Conservation (phyloP, 1,139 yeast genomes). For the Sugiyamaella neomexicana region DNA sequence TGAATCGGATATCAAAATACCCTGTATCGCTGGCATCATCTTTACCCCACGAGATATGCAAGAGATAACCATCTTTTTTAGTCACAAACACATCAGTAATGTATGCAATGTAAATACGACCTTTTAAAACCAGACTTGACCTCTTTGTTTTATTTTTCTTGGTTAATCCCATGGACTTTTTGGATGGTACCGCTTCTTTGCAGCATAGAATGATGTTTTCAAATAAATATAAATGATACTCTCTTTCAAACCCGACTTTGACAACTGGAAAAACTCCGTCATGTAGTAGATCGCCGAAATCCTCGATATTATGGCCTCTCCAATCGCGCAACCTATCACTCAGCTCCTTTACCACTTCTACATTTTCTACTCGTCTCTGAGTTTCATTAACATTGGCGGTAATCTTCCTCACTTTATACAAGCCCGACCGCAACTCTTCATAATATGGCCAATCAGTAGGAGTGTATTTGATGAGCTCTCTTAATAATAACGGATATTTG, state of each 20-base stretch:
- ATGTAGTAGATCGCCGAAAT: slow-evolving; percentile 81
- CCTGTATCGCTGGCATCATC: slow-evolving; percentile 42
- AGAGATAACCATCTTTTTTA: slow-evolving; percentile 35
- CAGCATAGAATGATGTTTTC: slow-evolving; percentile 85
- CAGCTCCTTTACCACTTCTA: slow-evolving; percentile 65
- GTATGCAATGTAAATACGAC: slow-evolving; percentile 45
- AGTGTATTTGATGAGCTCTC: slow-evolving; percentile 69
- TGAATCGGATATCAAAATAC: slow-evolving; percentile 40
- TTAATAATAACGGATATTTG: slow-evolving; percentile 82
- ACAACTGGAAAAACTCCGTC: slow-evolving; percentile 78
- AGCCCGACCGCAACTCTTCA: slow-evolving; percentile 69
- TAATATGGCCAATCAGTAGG: slow-evolving; percentile 56
- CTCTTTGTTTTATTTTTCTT: slow-evolving; percentile 36
- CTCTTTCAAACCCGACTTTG: slow-evolving; percentile 75
- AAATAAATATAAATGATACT: slow-evolving; percentile 84
- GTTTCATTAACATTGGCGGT: slow-evolving; percentile 93
- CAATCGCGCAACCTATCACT: slow-evolving; percentile 79
- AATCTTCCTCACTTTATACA: slow-evolving; percentile 65
- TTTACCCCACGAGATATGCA: slow-evolving; percentile 42
- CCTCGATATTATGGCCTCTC: slow-evolving; percentile 85
- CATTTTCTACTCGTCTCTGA: slow-evolving; percentile 88
- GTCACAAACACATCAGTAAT: slow-evolving; percentile 38
- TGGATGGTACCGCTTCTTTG: slow-evolving; percentile 45
- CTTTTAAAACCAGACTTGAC: slow-evolving; percentile 41
- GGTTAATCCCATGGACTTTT: slow-evolving; percentile 36